A percentile compares a stretch with the other conserved stretches of the same genome.
Conservation (phyloP, 257 asterid species). For the Solanum corneliomulleri region DNA sequence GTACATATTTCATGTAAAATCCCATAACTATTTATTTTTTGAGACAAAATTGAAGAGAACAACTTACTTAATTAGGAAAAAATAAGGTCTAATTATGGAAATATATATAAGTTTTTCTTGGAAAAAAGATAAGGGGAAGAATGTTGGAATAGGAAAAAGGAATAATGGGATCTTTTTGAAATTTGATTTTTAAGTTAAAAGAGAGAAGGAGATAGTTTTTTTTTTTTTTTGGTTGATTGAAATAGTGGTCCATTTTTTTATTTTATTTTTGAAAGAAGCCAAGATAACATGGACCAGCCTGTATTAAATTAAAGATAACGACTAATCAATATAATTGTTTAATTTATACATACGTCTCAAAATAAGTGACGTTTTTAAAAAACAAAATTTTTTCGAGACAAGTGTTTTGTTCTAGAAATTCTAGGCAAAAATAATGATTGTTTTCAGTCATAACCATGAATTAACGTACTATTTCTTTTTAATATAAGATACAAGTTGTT, state of each 20-base stretch:
- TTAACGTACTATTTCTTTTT: too few relatives aligned
- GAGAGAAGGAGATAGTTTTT: background rate
- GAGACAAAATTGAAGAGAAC: background rate
- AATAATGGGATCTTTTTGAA: background rate
- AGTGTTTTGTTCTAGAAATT: background rate
- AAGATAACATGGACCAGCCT: background rate
- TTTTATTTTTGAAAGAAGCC: background rate
- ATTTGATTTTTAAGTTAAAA: background rate
- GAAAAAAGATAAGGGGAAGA: background rate
- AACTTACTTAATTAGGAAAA: background rate
- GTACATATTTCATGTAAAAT: slow-evolving; percentile 4
- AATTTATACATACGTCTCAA: background rate
- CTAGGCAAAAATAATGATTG: background rate
- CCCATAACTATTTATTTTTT: background rate
- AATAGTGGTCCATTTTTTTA: slow-evolving; percentile 1
- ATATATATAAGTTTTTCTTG: background rate
- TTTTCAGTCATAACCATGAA: background rate
- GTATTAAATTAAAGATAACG: background rate
- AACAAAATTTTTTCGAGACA: background rate
- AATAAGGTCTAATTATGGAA: background rate
- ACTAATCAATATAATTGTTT: background rate
- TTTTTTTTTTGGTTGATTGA: background rate
- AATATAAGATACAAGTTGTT: background rate
- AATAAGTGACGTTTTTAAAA: background rate
- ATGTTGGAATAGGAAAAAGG: background rate